phyloP scores from a whole-genome alignment of 169 alveolate species.

The Plasmodium knowlesi region DNA sequence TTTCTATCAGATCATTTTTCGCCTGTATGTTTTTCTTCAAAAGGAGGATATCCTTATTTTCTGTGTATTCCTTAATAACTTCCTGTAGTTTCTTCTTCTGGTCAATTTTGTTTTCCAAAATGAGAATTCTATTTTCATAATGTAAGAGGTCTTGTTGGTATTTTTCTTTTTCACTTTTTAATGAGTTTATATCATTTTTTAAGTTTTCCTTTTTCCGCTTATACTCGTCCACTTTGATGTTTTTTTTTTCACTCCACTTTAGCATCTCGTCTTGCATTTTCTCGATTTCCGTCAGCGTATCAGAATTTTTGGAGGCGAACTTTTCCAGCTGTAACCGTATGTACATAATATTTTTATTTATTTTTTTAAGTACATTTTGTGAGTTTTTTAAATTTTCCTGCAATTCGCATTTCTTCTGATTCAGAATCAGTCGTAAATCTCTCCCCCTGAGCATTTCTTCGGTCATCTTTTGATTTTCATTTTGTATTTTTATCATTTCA shows the following conservation, averaged over 20 bases:
- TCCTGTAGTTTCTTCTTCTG: constrained; percentile 45
- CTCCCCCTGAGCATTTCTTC: constrained; percentile 45
- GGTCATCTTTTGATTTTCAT: constrained; percentile 55
- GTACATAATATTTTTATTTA: constrained; percentile 49
- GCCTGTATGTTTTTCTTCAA: constrained; percentile 37
- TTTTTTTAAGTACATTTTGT: constrained; percentile 12
- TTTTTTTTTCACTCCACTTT: constrained; percentile 48
- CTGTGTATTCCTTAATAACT: constrained; percentile 51
- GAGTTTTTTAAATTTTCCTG: constrained; percentile 43
- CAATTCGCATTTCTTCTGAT: constrained; percentile 63
- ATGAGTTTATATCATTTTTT: constrained; percentile 13
- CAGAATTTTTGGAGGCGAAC: constrained; percentile 52
- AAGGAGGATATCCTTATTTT: constrained; percentile 44
- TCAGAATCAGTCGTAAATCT: constrained; percentile 43
- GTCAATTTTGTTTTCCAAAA: constrained; percentile 37
- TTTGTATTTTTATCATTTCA: constrained; percentile 64
- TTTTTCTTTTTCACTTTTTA: constrained; percentile 51
- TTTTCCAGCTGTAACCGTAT: constrained; percentile 66
- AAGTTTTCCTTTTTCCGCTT: constrained; percentile 39
- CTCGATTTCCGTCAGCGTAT: constrained; percentile 23
- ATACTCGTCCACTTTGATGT: constrained; percentile 21
- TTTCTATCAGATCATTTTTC: constrained; percentile 47
- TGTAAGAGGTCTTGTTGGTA: constrained; percentile 67
- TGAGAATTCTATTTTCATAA: constrained; percentile 56
- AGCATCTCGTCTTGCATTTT: constrained; percentile 38